Conservation (phyloP, 805 yeast genomes). For the Metschnikowia arizonensis region DNA sequence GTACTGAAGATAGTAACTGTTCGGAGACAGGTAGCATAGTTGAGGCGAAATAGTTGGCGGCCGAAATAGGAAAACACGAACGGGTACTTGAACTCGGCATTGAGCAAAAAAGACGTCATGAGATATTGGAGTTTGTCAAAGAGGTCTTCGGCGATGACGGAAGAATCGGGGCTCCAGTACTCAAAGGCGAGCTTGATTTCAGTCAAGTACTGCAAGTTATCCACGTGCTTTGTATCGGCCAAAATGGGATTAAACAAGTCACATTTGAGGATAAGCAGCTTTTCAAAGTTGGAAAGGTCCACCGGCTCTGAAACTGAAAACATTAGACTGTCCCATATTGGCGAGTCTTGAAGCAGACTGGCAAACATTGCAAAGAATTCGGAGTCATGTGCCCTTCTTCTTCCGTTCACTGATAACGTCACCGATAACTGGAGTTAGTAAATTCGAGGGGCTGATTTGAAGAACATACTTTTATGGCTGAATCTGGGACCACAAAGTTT, state of each 20-base stretch:
- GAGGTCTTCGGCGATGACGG: constrained; percentile 10
- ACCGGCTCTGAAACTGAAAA: constrained; percentile 1
- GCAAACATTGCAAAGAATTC: constrained; percentile 10
- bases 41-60: constrained; percentile 21
- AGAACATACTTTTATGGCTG: background rate
- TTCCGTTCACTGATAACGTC: constrained; percentile 11
- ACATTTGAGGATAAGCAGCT: constrained; percentile 11
- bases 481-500: background rate
- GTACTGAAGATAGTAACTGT: constrained; percentile 9
- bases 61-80: constrained; percentile 31
- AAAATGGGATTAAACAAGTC: constrained; percentile 12
- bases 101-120: constrained; percentile 22
- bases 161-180: constrained; percentile 8
- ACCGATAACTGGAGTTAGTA: constrained; percentile 10
- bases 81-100: constrained; percentile 28
- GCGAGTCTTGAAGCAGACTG: constrained; percentile 6
- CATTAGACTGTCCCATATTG: constrained; percentile 10
- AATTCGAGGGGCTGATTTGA: background rate
- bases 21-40: constrained; percentile 14
- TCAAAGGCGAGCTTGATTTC: constrained; percentile 8
- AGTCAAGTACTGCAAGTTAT: constrained; percentile 9
- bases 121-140: constrained; percentile 21
- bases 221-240: constrained; percentile 11
- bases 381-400: constrained; percentile 6
- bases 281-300: background rate